These are phyloP conservation scores for Penicillium samsonianum DNA, from an alignment of 495 filamentous ascomycete genomes.

Conservation along the genomic window DNA sequence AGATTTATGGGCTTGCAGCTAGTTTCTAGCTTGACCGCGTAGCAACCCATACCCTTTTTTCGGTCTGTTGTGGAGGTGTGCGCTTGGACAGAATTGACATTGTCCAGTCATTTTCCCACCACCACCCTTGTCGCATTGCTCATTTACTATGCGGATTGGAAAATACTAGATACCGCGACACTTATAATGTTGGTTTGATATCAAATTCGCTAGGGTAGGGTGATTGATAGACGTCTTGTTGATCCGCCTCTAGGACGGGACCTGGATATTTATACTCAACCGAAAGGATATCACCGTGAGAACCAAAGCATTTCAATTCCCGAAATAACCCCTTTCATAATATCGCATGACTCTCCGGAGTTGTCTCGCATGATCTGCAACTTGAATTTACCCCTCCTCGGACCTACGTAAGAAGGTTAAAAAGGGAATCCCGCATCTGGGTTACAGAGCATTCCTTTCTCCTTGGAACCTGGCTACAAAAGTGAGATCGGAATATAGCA, in stretches of 20 bases:
- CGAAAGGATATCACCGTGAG: slow-evolving; percentile 1
- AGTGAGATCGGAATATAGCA: neutral
- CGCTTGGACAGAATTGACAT: slow-evolving; percentile 20
- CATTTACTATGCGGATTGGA: slow-evolving; percentile 6
- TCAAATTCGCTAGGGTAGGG: slow-evolving; percentile 8
- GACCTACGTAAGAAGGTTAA: slow-evolving; percentile 27
- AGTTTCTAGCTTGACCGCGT: slow-evolving; percentile 14
- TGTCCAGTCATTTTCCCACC: slow-evolving; percentile 16
- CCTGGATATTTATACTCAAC: slow-evolving; percentile 5
- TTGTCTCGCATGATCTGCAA: slow-evolving; percentile 35
- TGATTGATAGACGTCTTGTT: neutral
- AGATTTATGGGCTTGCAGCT: slow-evolving; percentile 11
- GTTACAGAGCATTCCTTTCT: slow-evolving; percentile 16
- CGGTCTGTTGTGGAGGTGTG: slow-evolving; percentile 13
- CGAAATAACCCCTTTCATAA: neutral
- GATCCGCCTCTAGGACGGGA: slow-evolving; percentile 7
- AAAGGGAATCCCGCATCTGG: slow-evolving; percentile 13
- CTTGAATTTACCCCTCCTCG: slow-evolving; percentile 35
- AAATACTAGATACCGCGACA: slow-evolving; percentile 17
- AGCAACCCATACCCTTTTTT: slow-evolving; percentile 10
- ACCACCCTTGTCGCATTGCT: slow-evolving; percentile 29
- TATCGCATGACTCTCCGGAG: slow-evolving; percentile 31
- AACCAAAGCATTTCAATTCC: neutral
- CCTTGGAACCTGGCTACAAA: slow-evolving; percentile 8
- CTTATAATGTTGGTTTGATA: slow-evolving; percentile 4